phyloP scores from a whole-genome alignment of 1,139 yeast genomes.

The Saccharomyces hybrid region DNA sequence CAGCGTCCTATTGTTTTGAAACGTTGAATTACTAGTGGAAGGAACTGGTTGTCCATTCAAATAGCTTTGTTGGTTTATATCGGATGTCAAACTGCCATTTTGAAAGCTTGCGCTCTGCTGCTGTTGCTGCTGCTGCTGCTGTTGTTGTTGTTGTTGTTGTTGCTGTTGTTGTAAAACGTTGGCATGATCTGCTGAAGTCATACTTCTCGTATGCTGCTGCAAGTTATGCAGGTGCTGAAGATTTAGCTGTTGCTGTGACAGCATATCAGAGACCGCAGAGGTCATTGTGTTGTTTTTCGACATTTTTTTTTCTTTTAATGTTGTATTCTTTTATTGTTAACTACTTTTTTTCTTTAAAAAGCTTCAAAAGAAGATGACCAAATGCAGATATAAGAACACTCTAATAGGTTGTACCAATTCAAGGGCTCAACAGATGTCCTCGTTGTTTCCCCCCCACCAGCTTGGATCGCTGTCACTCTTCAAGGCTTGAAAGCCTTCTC shows the following conservation, averaged over 20 bases:
- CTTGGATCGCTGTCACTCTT: neutral
- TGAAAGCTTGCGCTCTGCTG: slow-evolving; percentile 4
- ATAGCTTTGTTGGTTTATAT: slow-evolving; percentile 4
- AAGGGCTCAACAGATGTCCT: neutral
- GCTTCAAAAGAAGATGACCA: neutral
- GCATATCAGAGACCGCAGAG: slow-evolving; percentile 29
- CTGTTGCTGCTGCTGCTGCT: slow-evolving; percentile 8
- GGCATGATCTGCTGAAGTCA: slow-evolving; percentile 8
- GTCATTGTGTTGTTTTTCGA: slow-evolving; percentile 34
- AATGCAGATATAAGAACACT: neutral
- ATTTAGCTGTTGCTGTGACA: slow-evolving; percentile 34
- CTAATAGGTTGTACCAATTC: neutral
- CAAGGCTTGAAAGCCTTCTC: neutral
- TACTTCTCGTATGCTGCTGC: slow-evolving; percentile 22
- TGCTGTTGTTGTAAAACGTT: slow-evolving; percentile 2
- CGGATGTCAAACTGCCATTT: slow-evolving; percentile 7
- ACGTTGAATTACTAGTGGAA: neutral
- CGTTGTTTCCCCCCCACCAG: neutral
- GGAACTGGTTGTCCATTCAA: neutral
- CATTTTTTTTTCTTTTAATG: slow-evolving; percentile 9
- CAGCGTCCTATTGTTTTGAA: neutral
- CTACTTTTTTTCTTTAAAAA: neutral
- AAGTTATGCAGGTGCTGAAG: slow-evolving; percentile 29
- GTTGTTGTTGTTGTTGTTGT: slow-evolving; percentile 1
- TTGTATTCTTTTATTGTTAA: neutral